These are phyloP conservation scores for Suillus variegatus DNA, from an alignment of 768 basidiomycete species.

Conservation along the genomic window DNA sequence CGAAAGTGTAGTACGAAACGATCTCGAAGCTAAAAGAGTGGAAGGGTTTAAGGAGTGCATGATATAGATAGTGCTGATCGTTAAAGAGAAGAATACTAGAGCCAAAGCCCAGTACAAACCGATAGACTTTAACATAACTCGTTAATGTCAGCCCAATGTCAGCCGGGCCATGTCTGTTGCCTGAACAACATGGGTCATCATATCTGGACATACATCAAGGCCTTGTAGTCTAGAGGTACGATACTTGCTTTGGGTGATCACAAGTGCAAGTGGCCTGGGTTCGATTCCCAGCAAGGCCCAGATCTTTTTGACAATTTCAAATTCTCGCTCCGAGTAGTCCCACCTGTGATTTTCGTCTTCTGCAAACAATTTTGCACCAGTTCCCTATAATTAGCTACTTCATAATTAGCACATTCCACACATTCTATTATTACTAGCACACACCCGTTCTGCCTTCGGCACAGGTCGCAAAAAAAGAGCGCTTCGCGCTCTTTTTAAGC, in stretches of 20 bases:
- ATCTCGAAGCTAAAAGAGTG: neutral
- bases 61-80: neutral
- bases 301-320: neutral
- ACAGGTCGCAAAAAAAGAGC: too few relatives aligned
- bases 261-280: constrained; percentile 41
- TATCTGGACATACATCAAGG: constrained; percentile 7
- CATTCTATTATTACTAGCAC: too few relatives aligned
- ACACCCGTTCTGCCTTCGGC: too few relatives aligned
- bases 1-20: neutral
- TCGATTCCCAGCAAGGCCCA: constrained; percentile 43
- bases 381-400: too few relatives aligned
- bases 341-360: too few relatives aligned
- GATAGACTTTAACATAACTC: neutral
- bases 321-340: too few relatives aligned
- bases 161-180: neutral
- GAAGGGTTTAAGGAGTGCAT: neutral
- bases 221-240: constrained; percentile 39
- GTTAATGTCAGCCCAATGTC: neutral
- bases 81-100: neutral
- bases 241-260: constrained; percentile 34
- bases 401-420: too few relatives aligned
- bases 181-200: neutral
- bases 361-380: too few relatives aligned
- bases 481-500: too few relatives aligned
- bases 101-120: neutral